phyloP scores from a whole-genome alignment of 441 rosid genomes.

The Macaranga tanarius region DNA sequence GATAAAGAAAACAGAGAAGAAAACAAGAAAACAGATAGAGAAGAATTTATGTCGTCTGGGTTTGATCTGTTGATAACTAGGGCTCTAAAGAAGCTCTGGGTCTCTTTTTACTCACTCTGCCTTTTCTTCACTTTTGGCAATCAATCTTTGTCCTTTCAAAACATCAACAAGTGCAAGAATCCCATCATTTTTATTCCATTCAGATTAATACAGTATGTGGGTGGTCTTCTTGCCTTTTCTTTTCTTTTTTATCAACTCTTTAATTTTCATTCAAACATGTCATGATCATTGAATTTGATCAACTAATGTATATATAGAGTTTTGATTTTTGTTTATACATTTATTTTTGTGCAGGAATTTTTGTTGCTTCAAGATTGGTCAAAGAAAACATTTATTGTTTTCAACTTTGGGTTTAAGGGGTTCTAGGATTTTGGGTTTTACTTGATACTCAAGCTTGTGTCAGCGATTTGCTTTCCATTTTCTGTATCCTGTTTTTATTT shows the following conservation, averaged over 20 bases:
- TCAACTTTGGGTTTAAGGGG: constrained; percentile 22
- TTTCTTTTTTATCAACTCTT: not conserved
- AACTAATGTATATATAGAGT: not conserved
- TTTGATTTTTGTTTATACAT: not conserved
- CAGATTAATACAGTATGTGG: constrained; percentile 30
- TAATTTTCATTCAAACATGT: not conserved
- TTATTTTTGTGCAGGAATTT: constrained; percentile 29
- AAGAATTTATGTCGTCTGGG: constrained; percentile 43
- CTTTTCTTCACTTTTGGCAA: constrained; percentile 14
- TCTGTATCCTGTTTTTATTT: not conserved
- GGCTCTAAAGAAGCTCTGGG: constrained; percentile 43
- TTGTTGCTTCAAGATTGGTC: constrained; percentile 20
- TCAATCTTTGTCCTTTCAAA: constrained; percentile 22
- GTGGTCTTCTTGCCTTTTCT: not conserved
- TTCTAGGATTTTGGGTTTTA: constrained; percentile 30
- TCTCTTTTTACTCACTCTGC: constrained; percentile 6
- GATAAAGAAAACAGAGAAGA: not conserved
- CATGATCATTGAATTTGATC: not conserved
- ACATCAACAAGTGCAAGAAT: constrained; percentile 7
- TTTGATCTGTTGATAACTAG: constrained; percentile 32
- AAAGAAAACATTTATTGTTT: not conserved
- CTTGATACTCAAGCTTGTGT: constrained; percentile 24
- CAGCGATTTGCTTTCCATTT: constrained; percentile 13
- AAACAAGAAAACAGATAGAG: constrained; percentile 6
- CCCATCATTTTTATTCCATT: constrained; percentile 26